Percentiles rank a stretch among this genome's conserved stretches.
These are phyloP conservation scores for Rheum nobile DNA, from an alignment of 148 eudicot species.

Conservation along the genomic window DNA sequence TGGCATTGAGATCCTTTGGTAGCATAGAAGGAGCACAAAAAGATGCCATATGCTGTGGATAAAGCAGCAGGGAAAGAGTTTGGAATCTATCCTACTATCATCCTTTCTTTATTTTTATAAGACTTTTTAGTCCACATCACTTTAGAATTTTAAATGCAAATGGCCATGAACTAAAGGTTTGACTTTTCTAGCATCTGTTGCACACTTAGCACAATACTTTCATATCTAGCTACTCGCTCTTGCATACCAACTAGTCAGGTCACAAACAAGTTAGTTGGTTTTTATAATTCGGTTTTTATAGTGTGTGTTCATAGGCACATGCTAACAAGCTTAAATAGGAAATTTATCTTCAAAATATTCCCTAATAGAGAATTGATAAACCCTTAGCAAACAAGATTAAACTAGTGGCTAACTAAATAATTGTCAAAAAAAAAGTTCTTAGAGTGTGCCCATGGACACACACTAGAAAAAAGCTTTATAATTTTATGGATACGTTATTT, in stretches of 20 bases:
- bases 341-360: no score
- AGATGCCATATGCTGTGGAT: slow-evolving; percentile 9
- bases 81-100: slow-evolving; percentile 28
- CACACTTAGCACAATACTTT: neutral
- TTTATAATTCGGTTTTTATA: no score
- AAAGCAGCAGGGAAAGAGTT: slow-evolving; percentile 8
- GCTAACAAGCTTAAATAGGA: no score
- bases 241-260: neutral
- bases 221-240: neutral
- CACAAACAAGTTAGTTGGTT: neutral
- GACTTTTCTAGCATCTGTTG: neutral
- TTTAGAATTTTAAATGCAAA: slow-evolving; percentile 7
- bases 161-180: neutral
- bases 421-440: no score
- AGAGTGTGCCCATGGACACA: no score
- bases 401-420: no score
- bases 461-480: no score
- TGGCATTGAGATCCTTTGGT: slow-evolving; percentile 17
- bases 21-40: slow-evolving; percentile 25
- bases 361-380: no score
- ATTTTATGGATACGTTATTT: no score
- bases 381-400: no score
- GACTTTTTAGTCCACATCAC: slow-evolving; percentile 4
- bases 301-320: no score
- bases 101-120: slow-evolving; percentile 6